Base-by-base conservation (phyloP, 2,329 filamentous ascomycete species). In the Fusarium mundagurra region DNA sequence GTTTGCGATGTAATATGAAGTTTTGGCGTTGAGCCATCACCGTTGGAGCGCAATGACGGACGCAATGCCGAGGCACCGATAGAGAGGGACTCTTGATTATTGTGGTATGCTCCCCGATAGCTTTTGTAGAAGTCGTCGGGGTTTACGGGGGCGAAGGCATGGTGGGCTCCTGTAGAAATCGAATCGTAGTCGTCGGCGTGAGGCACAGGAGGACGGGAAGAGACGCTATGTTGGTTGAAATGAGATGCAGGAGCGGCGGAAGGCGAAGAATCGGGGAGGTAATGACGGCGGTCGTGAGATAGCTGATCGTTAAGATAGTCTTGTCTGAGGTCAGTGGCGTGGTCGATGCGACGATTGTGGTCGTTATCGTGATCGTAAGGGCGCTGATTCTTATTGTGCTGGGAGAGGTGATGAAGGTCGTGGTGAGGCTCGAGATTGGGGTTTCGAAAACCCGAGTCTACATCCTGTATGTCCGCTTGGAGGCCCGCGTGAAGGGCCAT, bases 101-200 rank as follows among this genome's bases (percentile, higher is more conserved):
- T 75, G 76, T 80, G 81, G 69, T 83, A 82, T 61, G 81, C 77
- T 77, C 80, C 81, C 76, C 83, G 83, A 77, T 87, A 87, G 79
- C 83, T 85, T 76, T 85, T 86, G 82, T 89, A 89, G 81, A 88
- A 89, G 79, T 88, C 84, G 85, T 88, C 87, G 76, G 88, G 86
- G 76, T 88, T 85, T 81, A 85, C 79, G 77, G 84, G 71, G 76
- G 83, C 82, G 79, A 82, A 79, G 73, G 81, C 82, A 84, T 84
- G 82, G 61, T 82, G 79, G 63, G 77, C 70, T 62, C 74, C 75
- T 55, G 67, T 48, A 33, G 72, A 72, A 55, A 76, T 67, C 48
- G 75, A 68, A 51, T 73, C 69, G 72, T 76, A 68, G 50, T 75
- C 64, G 71, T 74, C 63, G 60, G 74, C 69, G 64, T 71, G 75